Evolutionary conservation across 2,329 filamentous ascomycete species (phyloP), one percentile per base, ranked within the genome.

Genomic region (Dichotomopilus funicola): DNA sequence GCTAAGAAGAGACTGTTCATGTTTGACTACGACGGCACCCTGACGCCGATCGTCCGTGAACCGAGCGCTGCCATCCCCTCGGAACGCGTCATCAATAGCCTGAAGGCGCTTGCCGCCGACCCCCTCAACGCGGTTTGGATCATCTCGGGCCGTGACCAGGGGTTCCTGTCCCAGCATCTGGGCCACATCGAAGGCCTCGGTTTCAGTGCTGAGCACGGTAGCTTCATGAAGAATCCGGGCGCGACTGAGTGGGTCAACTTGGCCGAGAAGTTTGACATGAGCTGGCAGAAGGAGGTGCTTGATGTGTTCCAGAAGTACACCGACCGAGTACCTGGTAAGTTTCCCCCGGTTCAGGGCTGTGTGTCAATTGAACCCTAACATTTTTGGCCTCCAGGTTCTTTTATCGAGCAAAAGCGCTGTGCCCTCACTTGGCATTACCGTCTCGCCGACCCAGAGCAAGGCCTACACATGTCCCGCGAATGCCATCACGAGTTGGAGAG

Each of bases 371-470:
- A 38, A 9, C 4, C 37, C 8, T 42, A 34, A 27, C 27, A 12
- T 31, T 38, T 37, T 3, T 33, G 36, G 4, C 4, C 5, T 1
- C 10, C 46, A 88, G 87, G 91, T 6, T 92, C 91, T 0, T 95
- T 95, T 68, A 91, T 96, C 59, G 94, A 99, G 72, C 84, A 87
- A 58, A 99, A 99, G 73, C 87, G 91, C 61, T 94, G 95, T 61
- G 91, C 94, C 4, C 75, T 97, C 49, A 97, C 94, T 3, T 97
- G 94, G 94, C 94, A 99, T 69, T 99, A 97, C 72, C 89, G 94
- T 42, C 84, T 89, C 34, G 90, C 90, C 1, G 90, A 96, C 66
- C 90, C 89, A 0, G 89, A 95, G 63, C 88, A 88, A 60, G 92
- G 90, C 13, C 73, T 83, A 0, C 88, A 89, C 71, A 88, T 92